phyloP scores from a whole-genome alignment of 1,284 basidiomycete species.

The Rhodotorula sp. region DNA sequence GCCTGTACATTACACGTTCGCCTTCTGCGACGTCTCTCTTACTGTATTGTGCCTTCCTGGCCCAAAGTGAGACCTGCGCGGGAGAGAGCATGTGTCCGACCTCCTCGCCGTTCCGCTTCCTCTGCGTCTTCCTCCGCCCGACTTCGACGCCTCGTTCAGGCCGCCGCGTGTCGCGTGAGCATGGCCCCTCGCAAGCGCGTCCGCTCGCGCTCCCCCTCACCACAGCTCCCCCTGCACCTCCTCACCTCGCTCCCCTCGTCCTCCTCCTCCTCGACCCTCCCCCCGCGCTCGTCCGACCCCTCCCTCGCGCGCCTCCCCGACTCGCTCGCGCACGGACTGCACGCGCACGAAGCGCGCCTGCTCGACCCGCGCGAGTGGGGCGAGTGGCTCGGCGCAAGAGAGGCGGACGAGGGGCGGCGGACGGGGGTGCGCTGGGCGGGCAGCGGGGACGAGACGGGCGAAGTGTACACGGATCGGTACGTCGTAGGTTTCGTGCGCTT shows the following conservation, averaged over 20 bases:
- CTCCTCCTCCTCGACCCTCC: not conserved
- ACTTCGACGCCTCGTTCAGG: too few species aligned
- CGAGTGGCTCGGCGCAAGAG: not conserved
- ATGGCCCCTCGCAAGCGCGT: not conserved
- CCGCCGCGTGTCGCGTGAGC: not conserved
- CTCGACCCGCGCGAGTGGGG: not conserved
- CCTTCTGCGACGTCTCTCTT: too few species aligned
- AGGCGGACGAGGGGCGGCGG: too few species aligned
- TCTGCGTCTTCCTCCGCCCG: too few species aligned
- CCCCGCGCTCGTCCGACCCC: not conserved
- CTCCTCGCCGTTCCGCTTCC: too few species aligned
- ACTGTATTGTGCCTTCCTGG: too few species aligned
- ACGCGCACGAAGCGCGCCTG: conserved; percentile 33
- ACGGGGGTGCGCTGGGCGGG: conserved; percentile 17
- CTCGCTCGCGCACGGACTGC: not conserved
- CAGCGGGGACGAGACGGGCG: not conserved
- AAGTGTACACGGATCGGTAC: conserved; percentile 33
- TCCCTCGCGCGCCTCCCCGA: not conserved
- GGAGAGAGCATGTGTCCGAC: too few species aligned
- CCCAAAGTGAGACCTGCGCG: too few species aligned
- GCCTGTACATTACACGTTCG: too few species aligned
- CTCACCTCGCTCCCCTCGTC: conserved; percentile 9
- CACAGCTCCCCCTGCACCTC: not conserved
- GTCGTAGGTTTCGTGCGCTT: not conserved
- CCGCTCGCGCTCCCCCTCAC: conserved; percentile 7